A percentile compares a stretch with the other conserved stretches of the same genome.
Evolutionary conservation across 495 filamentous ascomycete species (phyloP).

Genomic region (Tuber microsphaerosporum): DNA sequence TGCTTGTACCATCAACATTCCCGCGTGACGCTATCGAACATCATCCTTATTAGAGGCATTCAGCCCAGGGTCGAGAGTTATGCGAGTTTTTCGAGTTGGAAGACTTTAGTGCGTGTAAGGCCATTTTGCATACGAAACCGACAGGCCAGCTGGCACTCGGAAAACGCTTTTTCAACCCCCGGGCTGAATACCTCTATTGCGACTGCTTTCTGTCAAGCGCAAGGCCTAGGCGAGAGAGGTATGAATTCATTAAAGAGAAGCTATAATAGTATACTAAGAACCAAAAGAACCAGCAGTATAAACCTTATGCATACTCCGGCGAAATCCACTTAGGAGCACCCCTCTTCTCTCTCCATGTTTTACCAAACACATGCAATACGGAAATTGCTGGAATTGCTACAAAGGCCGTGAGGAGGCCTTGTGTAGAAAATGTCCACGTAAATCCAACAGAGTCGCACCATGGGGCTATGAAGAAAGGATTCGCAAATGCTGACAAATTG

Average conservation of each 20-base stretch:
- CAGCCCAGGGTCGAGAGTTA: no score
- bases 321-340: constrained; percentile 30
- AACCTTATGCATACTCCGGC: constrained; percentile 11
- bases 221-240: not conserved
- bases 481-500: constrained; percentile 48
- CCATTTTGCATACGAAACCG: no score
- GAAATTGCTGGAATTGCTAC: constrained; percentile 46
- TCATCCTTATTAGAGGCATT: not conserved
- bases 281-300: not conserved
- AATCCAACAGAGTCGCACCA: constrained; percentile 51
- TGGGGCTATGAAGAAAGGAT: constrained; percentile 54
- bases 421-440: constrained; percentile 54
- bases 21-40: not conserved
- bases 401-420: constrained; percentile 50
- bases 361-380: constrained; percentile 48
- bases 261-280: not conserved
- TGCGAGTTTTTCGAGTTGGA: no score
- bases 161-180: no score
- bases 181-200: not conserved
- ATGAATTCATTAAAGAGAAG: not conserved
- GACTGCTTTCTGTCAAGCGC: not conserved
- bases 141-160: no score
- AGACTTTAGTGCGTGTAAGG: no score
- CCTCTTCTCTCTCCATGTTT: constrained; percentile 25
- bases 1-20: not conserved